A percentile compares a stretch with the other conserved stretches of the same genome.
Evolutionary conservation across 2,329 filamentous ascomycete genomes (phyloP).

Genomic region (Talaromyces sp.): DNA sequence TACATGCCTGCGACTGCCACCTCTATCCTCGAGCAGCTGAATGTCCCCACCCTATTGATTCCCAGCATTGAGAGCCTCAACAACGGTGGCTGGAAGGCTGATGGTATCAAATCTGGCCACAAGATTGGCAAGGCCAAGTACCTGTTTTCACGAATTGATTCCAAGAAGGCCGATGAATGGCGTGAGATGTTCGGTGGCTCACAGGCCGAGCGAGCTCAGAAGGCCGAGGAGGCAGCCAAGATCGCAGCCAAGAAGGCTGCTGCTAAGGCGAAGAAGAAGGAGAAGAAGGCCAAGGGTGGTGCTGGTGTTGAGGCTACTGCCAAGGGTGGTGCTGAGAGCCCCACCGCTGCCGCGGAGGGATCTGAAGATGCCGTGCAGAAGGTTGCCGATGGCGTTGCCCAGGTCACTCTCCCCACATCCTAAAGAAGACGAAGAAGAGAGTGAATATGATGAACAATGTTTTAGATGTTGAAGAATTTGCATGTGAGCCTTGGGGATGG

Average conservation of each 20-base stretch:
- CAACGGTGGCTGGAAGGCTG: conserved; percentile 64
- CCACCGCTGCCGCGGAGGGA: conserved; percentile 24
- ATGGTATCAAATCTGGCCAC: conserved; percentile 69
- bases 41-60: conserved; percentile 61
- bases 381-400: conserved; percentile 45
- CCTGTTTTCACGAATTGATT: conserved; percentile 81
- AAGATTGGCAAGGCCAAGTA: conserved; percentile 78
- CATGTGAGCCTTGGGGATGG: neutral
- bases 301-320: conserved; percentile 39
- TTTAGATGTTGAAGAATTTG: conserved; percentile 1
- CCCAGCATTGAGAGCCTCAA: conserved; percentile 53
- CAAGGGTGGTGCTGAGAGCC: conserved; percentile 37
- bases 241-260: conserved; percentile 41
- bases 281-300: conserved; percentile 41
- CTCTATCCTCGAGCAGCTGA: conserved; percentile 77
- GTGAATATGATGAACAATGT: neutral
- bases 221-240: conserved; percentile 59
- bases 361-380: conserved; percentile 42
- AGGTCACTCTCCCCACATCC: conserved; percentile 47
- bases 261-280: conserved; percentile 40
- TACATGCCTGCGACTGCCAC: conserved; percentile 82
- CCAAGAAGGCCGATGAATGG: conserved; percentile 83
- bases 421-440: conserved; percentile 18
- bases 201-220: conserved; percentile 68
- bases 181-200: conserved; percentile 71